A percentile compares a stretch with the other conserved stretches of the same genome.
phyloP scores from a whole-genome alignment of 2,329 filamentous ascomycete species.

The Aspergillus flavus region DNA sequence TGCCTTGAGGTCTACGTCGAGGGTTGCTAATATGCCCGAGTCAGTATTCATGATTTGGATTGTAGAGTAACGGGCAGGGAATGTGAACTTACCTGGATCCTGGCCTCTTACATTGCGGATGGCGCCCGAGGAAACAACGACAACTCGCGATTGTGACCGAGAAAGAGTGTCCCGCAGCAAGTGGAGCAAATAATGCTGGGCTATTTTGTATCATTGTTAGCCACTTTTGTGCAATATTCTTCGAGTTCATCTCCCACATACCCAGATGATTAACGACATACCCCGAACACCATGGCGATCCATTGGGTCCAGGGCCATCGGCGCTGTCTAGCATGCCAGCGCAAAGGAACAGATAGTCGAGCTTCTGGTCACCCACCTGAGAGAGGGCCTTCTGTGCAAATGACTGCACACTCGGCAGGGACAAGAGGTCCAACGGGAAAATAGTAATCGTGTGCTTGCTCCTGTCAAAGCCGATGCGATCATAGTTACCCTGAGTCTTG shows the following conservation, averaged over 20 bases:
- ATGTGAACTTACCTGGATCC: conserved; percentile 22
- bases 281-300: background rate
- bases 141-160: conserved; percentile 24
- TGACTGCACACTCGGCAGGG: background rate
- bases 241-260: background rate
- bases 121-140: conserved; percentile 28
- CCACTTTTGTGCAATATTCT: background rate
- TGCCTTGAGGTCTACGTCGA: background rate
- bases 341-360: background rate
- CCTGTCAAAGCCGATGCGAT: background rate
- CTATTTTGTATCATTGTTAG: background rate
- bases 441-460: background rate
- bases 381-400: background rate
- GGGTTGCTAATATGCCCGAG: background rate
- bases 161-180: conserved; percentile 15
- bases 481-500: background rate
- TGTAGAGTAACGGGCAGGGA: background rate
- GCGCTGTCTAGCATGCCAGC: background rate
- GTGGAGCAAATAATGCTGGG: background rate
- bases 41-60: background rate
- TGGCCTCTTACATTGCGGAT: conserved; percentile 25
- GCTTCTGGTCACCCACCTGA: background rate
- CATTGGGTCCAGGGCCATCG: background rate
- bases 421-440: background rate
- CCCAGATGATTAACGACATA: background rate